Percentiles rank a stretch among this genome's conserved stretches.
Conservation (phyloP, 306 rosid genomes). For the Vigna reflexopilosa region DNA sequence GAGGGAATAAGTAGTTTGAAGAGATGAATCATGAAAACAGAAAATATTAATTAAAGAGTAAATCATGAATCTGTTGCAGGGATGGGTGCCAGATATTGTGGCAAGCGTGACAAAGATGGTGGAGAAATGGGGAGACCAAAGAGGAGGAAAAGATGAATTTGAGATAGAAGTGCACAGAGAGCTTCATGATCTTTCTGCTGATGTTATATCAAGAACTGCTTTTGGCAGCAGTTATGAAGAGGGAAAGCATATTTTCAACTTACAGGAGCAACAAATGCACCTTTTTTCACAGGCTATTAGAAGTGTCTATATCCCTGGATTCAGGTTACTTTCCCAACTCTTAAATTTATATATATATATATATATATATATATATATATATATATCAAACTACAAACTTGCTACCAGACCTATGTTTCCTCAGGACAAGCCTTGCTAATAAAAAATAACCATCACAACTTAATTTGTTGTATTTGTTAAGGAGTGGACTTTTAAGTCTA, state of each 20-base stretch:
- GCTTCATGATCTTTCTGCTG: conserved; percentile 64
- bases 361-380: no score
- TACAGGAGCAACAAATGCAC: conserved; percentile 70
- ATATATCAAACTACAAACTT: not conserved
- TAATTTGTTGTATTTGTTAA: no score
- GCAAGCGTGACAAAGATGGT: conserved; percentile 57
- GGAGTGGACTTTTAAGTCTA: no score
- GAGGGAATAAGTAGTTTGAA: not conserved
- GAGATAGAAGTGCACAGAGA: conserved; percentile 70
- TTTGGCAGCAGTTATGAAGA: conserved; percentile 80
- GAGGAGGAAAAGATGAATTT: conserved; percentile 62
- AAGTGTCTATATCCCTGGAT: conserved; percentile 80
- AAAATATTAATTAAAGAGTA: not conserved
- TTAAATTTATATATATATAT: not conserved
- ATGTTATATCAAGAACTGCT: conserved; percentile 76
- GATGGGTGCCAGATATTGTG: conserved; percentile 80
- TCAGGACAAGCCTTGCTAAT: not conserved
- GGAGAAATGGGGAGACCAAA: conserved; percentile 63
- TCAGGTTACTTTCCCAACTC: conserved; percentile 54
- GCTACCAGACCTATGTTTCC: not conserved
- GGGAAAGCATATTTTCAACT: conserved; percentile 70
- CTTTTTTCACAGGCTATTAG: conserved; percentile 56
- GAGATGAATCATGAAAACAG: not conserved
- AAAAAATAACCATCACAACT: not conserved
- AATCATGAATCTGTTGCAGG: conserved; percentile 44